Percentiles rank a stretch among this genome's conserved stretches.
phyloP scores from a whole-genome alignment of 1,139 yeast species.

The Trichomonascaceae sp. region DNA sequence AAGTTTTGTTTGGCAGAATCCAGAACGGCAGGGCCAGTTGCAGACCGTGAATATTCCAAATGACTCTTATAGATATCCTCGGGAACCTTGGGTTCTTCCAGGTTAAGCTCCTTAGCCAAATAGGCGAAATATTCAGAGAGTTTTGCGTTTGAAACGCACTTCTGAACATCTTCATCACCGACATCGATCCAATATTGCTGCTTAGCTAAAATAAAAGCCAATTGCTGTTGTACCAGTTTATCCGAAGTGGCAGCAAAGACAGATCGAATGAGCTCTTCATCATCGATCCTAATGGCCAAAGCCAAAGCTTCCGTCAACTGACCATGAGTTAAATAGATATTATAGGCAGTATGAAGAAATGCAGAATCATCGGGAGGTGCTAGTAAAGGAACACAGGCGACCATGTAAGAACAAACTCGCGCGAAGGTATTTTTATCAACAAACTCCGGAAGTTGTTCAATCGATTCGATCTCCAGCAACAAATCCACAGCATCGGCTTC shows the following conservation, averaged over 20 bases:
- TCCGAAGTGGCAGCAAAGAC: conserved; percentile 76
- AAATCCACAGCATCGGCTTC: conserved; percentile 98
- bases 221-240: conserved; percentile 71
- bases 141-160: conserved; percentile 74
- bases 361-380: conserved; percentile 93
- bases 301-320: conserved; percentile 86
- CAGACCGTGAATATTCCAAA: conserved; percentile 61
- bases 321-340: conserved; percentile 73
- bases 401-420: conserved; percentile 90
- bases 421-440: conserved; percentile 81
- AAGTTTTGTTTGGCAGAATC: conserved; percentile 94
- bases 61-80: conserved; percentile 93
- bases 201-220: conserved; percentile 83
- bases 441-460: conserved; percentile 73
- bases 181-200: conserved; percentile 75
- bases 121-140: conserved; percentile 75
- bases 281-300: conserved; percentile 83
- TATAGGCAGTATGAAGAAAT: conserved; percentile 84
- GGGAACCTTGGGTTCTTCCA: conserved; percentile 85
- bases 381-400: conserved; percentile 88
- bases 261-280: conserved; percentile 65
- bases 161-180: conserved; percentile 74
- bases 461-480: conserved; percentile 78
- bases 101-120: conserved; percentile 78
- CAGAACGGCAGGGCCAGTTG: conserved; percentile 57